A percentile compares a stretch with the other conserved stretches of the same genome.
Conservation (phyloP, 1,139 yeast species). For the Blastobotrys proliferans region DNA sequence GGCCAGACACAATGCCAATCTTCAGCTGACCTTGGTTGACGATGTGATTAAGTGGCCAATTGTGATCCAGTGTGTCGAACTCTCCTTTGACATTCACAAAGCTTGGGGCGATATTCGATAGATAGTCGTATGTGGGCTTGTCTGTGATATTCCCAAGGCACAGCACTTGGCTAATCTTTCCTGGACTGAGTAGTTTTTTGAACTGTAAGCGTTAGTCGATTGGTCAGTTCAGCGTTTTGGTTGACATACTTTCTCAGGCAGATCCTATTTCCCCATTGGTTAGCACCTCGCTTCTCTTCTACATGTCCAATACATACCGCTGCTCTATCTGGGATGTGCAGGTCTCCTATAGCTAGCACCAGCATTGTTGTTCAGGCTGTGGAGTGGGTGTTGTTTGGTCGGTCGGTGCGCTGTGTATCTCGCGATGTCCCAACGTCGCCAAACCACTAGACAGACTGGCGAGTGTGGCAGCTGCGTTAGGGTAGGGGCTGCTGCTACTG, state of each 20-base stretch:
- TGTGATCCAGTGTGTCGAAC: slow-evolving; percentile 41
- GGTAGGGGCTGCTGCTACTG: too few relatives aligned
- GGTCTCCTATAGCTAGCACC: slow-evolving; percentile 84
- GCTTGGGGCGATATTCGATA: slow-evolving; percentile 65
- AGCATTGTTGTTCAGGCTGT: slow-evolving; percentile 48
- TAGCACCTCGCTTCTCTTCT: too few relatives aligned
- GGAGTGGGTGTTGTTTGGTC: not conserved
- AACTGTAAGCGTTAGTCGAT: slow-evolving; percentile 43
- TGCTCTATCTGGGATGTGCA: slow-evolving; percentile 85
- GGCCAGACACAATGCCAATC: slow-evolving; percentile 84
- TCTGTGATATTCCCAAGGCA: slow-evolving; percentile 84
- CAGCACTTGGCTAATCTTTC: slow-evolving; percentile 77
- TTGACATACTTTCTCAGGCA: slow-evolving; percentile 37
- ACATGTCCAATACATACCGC: slow-evolving; percentile 37
- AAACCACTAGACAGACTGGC: not conserved
- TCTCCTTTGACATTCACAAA: slow-evolving; percentile 81
- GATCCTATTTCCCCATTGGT: slow-evolving; percentile 36
- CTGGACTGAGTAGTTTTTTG: slow-evolving; percentile 69
- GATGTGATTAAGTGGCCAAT: slow-evolving; percentile 60
- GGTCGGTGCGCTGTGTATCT: not conserved
- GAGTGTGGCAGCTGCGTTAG: too few relatives aligned
- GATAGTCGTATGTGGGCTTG: slow-evolving; percentile 56
- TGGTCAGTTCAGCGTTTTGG: not conserved
- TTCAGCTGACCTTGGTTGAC: slow-evolving; percentile 66
- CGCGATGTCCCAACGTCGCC: not conserved